phyloP scores from a whole-genome alignment of 805 yeast species.

The Candida hispaniensis region DNA sequence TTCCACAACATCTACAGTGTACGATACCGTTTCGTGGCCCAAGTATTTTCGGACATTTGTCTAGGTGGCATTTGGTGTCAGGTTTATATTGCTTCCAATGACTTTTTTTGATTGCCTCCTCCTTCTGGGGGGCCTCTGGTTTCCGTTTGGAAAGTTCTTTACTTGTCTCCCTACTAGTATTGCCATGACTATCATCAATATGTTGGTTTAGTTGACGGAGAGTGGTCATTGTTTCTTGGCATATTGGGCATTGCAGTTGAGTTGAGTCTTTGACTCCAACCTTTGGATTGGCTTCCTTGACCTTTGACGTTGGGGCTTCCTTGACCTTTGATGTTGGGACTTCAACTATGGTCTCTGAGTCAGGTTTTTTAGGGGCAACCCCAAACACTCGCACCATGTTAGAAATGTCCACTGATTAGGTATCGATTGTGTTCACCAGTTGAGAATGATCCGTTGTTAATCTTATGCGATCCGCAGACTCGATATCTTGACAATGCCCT shows the following conservation, averaged over 20 bases:
- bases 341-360: too few relatives aligned
- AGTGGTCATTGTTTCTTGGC: slow-evolving; percentile 47
- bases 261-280: too few relatives aligned
- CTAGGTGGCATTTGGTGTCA: slow-evolving; percentile 34
- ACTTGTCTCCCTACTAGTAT: slow-evolving; percentile 24
- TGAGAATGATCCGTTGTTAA: too few relatives aligned
- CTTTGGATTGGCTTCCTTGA: too few relatives aligned
- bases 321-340: too few relatives aligned
- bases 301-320: too few relatives aligned
- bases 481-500: too few relatives aligned
- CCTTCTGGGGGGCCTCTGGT: slow-evolving; percentile 19
- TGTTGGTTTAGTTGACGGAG: slow-evolving; percentile 50
- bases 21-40: slow-evolving; percentile 45
- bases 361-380: too few relatives aligned
- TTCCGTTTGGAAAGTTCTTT: slow-evolving; percentile 37
- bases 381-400: too few relatives aligned
- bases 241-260: slow-evolving; percentile 51
- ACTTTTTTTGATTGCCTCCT: slow-evolving; percentile 34
- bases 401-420: too few relatives aligned
- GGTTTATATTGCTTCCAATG: slow-evolving; percentile 51
- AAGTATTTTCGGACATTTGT: slow-evolving; percentile 35
- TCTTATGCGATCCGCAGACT: too few relatives aligned
- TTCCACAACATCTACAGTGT: slow-evolving; percentile 72
- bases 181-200: slow-evolving; percentile 55
- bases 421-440: too few relatives aligned